Evolutionary conservation across 441 rosid genomes (phyloP).

Genomic region (Jatropha podagrica): DNA sequence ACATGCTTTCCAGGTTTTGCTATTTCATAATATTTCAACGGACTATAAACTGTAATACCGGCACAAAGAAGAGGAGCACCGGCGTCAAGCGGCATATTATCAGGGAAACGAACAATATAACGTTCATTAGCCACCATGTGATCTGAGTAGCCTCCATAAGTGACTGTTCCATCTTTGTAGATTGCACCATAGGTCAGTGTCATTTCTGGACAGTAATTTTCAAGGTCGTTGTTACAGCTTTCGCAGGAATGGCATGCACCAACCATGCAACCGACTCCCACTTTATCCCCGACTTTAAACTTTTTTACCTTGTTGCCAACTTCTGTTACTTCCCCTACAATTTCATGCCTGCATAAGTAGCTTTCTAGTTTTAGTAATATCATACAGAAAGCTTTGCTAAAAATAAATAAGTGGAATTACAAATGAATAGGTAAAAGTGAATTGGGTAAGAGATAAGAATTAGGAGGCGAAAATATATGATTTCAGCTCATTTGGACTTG

Average conservation of each 20-base stretch:
- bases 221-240: constrained; percentile 28
- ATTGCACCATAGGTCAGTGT: constrained; percentile 23
- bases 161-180: constrained; percentile 32
- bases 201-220: constrained; percentile 32
- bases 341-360: constrained; percentile 29
- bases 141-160: constrained; percentile 39
- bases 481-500: too few relatives aligned
- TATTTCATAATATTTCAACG: constrained; percentile 33
- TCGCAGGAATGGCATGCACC: constrained; percentile 34
- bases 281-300: constrained; percentile 38
- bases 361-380: background rate
- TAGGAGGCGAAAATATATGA: too few relatives aligned
- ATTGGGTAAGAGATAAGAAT: too few relatives aligned
- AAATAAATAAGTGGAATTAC: too few relatives aligned
- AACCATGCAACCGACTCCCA: constrained; percentile 34
- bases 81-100: constrained; percentile 25
- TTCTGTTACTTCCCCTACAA: constrained; percentile 30
- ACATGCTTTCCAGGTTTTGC: constrained; percentile 33
- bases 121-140: constrained; percentile 29
- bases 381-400: too few relatives aligned
- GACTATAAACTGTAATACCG: constrained; percentile 47
- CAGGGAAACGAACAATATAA: constrained; percentile 30
- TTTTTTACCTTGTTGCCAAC: constrained; percentile 32
- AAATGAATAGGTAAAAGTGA: too few relatives aligned
- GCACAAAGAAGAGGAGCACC: constrained; percentile 32